These are phyloP conservation scores for Cicer arietinum DNA, from an alignment of 306 rosid genomes.

Conservation along the genomic window DNA sequence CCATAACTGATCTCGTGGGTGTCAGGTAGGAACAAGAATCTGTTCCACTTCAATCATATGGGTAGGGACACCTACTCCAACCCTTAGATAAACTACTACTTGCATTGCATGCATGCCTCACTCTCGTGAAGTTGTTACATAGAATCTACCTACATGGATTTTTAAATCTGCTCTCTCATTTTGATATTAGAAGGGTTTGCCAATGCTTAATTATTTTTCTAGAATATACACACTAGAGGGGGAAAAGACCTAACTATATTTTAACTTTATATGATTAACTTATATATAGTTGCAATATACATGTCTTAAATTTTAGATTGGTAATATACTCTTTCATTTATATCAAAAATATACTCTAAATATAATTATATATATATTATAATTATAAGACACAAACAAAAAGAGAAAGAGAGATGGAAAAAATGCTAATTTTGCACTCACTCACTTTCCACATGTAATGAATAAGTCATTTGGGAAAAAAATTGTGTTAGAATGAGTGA, in stretches of 20 bases:
- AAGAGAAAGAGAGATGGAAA: no score
- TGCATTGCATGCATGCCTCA: conserved; percentile 43
- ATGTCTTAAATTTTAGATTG: no score
- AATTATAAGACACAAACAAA: no score
- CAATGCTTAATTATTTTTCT: neutral
- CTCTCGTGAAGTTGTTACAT: conserved; percentile 53
- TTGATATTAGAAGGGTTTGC: neutral
- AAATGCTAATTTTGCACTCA: no score
- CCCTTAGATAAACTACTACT: conserved; percentile 53
- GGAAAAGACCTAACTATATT: neutral
- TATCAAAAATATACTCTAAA: no score
- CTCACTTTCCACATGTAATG: no score
- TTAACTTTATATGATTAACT: no score
- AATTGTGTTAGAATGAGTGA: no score
- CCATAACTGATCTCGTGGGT: conserved; percentile 53
- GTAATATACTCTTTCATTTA: no score
- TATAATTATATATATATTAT: no score
- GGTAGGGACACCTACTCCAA: conserved; percentile 71
- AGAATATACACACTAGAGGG: neutral
- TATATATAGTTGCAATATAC: neutral
- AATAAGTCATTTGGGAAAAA: no score
- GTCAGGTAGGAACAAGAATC: conserved; percentile 53
- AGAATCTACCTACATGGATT: conserved; percentile 52
- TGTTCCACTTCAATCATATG: conserved; percentile 48
- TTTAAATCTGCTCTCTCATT: conserved; percentile 28